Conservation (phyloP, 495 filamentous ascomycete species). For the Neurospora sp. region DNA sequence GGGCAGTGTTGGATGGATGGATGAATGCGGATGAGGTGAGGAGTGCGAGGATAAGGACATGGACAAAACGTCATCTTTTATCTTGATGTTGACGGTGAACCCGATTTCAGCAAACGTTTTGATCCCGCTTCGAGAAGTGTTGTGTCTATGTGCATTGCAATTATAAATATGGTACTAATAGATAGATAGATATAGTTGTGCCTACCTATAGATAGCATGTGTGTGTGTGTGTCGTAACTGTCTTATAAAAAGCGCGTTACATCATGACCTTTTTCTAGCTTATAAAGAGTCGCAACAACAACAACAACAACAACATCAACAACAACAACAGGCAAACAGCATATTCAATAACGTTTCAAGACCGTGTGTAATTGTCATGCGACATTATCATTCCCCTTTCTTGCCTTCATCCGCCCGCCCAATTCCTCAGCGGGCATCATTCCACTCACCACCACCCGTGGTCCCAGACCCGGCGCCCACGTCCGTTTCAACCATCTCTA, state of each 20-base stretch:
- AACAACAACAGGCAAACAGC: neutral
- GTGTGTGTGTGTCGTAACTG: neutral
- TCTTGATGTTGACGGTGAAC: neutral
- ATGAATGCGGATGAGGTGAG: neutral
- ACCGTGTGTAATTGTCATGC: neutral
- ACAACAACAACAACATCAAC: no score
- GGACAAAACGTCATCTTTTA: no score
- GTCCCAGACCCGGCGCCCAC: constrained; percentile 12
- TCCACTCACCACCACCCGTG: neutral
- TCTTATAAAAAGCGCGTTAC: neutral
- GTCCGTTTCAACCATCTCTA: constrained; percentile 71
- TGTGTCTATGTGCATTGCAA: neutral
- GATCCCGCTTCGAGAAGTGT: neutral
- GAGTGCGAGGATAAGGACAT: no score
- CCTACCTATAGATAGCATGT: neutral
- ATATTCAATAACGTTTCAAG: neutral
- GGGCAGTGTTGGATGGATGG: neutral
- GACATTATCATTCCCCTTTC: neutral
- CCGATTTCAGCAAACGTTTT: neutral
- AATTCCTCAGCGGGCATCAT: neutral
- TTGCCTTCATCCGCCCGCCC: neutral
- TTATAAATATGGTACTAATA: neutral
- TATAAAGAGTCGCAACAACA: neutral
- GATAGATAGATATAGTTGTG: neutral
- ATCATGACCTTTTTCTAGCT: neutral